These are phyloP conservation scores for Dioscorea zingiberensis DNA, from an alignment of 106 monocot genomes.

Conservation along the genomic window DNA sequence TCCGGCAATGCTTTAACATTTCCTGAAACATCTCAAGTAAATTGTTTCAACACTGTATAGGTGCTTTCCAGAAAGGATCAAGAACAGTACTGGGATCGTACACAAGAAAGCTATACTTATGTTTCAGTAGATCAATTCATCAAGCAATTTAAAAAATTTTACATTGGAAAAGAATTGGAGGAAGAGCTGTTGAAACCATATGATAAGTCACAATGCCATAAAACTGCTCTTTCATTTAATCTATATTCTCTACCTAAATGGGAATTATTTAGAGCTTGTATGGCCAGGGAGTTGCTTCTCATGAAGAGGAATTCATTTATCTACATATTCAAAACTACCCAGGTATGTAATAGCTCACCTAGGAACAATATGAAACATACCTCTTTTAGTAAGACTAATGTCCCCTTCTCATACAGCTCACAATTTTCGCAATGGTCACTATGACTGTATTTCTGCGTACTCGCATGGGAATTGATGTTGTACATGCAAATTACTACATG, in stretches of 20 bases:
- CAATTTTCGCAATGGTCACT: conserved; percentile 34
- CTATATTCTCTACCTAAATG: conserved; percentile 51
- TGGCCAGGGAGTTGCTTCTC: conserved; percentile 68
- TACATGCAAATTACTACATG: conserved; percentile 58
- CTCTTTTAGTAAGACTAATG: neutral
- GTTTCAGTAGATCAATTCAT: conserved; percentile 39
- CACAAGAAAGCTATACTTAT: conserved; percentile 31
- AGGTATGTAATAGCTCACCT: conserved; percentile 15
- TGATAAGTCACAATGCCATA: conserved; percentile 37
- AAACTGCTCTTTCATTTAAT: conserved; percentile 48
- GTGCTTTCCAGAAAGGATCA: conserved; percentile 82
- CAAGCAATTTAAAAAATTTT: conserved; percentile 35
- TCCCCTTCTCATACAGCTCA: conserved; percentile 28
- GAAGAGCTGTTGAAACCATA: conserved; percentile 37
- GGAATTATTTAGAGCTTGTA: conserved; percentile 67
- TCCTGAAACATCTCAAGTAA: no score
- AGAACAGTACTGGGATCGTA: conserved; percentile 63
- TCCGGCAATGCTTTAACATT: neutral
- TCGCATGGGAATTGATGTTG: conserved; percentile 33
- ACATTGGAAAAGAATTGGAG: conserved; percentile 38
- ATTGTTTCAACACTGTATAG: conserved; percentile 13
- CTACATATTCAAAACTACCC: conserved; percentile 59
- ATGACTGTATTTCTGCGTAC: conserved; percentile 62
- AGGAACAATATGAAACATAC: neutral
- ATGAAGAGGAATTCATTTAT: conserved; percentile 79